Percentiles rank a stretch among this genome's conserved stretches.
Conservation (phyloP, 2,329 filamentous ascomycete species). For the Helicocarpus griseus region DNA sequence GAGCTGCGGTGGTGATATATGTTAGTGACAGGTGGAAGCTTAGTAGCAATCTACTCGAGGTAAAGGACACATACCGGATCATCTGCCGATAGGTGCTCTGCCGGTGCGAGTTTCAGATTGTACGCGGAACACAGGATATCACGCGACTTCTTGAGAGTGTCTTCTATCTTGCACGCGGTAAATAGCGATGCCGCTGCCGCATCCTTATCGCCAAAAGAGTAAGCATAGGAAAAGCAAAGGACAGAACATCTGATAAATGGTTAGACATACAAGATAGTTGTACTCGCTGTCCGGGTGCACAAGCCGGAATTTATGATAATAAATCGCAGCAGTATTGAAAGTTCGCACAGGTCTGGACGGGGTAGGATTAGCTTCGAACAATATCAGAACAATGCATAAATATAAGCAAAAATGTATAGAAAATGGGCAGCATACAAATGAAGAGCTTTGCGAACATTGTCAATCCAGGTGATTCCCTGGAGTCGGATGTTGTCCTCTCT, state of each 20-base stretch:
- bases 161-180: conserved; percentile 92
- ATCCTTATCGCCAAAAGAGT: conserved; percentile 44
- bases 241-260: not conserved
- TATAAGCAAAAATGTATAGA: conserved; percentile 3
- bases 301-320: conserved; percentile 89
- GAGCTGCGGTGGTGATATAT: conserved; percentile 40
- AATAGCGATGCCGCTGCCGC: conserved; percentile 82
- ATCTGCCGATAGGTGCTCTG: conserved; percentile 65
- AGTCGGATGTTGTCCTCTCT: conserved; percentile 73
- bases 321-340: conserved; percentile 81
- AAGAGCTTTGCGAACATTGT: conserved; percentile 68
- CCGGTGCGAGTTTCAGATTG: conserved; percentile 63
- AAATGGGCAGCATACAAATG: conserved; percentile 54
- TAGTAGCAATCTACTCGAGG: not conserved
- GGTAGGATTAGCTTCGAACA: not conserved
- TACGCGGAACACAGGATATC: conserved; percentile 87
- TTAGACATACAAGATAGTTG: conserved; percentile 48
- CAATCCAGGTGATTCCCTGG: conserved; percentile 81
- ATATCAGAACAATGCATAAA: not conserved
- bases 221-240: conserved; percentile 2
- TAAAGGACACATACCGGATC: conserved; percentile 54
- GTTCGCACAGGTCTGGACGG: conserved; percentile 67
- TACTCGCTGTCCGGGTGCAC: conserved; percentile 79
- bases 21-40: not conserved
- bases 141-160: conserved; percentile 91